These are phyloP conservation scores for Penstemon eatonii DNA, from an alignment of 257 asterid species.

Conservation along the genomic window DNA sequence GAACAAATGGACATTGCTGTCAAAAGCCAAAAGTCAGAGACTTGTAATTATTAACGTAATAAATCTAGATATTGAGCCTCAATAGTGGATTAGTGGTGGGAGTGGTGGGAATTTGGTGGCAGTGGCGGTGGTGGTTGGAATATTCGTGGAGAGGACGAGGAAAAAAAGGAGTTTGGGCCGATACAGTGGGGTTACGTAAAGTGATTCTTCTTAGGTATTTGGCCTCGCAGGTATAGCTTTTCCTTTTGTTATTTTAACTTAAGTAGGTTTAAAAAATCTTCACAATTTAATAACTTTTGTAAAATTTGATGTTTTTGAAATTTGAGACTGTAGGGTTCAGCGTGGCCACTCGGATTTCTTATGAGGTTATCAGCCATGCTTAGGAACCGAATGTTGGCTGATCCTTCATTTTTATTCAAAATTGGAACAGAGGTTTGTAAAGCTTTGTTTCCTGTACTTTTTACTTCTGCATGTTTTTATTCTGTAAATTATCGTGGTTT, in stretches of 20 bases:
- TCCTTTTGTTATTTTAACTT: too few relatives aligned
- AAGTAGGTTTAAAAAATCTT: not conserved
- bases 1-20: conserved; percentile 28
- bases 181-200: conserved; percentile 70
- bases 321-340: conserved; percentile 61
- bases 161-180: conserved; percentile 83
- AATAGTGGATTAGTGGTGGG: conserved; percentile 43
- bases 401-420: conserved; percentile 95
- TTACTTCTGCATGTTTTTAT: too few relatives aligned
- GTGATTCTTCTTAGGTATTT: conserved; percentile 70
- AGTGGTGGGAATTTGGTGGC: conserved; percentile 62
- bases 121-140: conserved; percentile 57
- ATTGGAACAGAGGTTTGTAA: conserved; percentile 85
- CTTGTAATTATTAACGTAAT: conserved; percentile 43
- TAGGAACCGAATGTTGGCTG: conserved; percentile 93
- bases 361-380: conserved; percentile 78
- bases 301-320: conserved; percentile 21
- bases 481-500: conserved; percentile 7
- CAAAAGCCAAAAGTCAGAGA: conserved; percentile 30
- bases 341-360: conserved; percentile 75
- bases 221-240: conserved; percentile 92
- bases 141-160: conserved; percentile 51
- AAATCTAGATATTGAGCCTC: conserved; percentile 45
- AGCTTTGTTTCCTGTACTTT: conserved; percentile 21
- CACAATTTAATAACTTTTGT: conserved; percentile 7